These are phyloP conservation scores for Colletotrichum theobromicola DNA, from an alignment of 2,329 filamentous ascomycete genomes.

Conservation along the genomic window DNA sequence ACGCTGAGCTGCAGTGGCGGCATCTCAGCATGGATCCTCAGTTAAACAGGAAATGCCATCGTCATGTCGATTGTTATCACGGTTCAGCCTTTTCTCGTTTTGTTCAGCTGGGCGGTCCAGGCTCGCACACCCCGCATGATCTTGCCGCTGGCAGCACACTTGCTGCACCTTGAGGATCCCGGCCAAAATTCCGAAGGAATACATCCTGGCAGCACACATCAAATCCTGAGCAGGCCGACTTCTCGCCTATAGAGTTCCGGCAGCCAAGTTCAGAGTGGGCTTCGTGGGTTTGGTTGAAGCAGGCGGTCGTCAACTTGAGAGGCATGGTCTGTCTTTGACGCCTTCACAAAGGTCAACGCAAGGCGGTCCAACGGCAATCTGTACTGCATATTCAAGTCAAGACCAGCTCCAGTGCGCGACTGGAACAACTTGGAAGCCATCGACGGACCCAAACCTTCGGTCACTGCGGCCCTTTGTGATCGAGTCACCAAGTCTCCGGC, in stretches of 20 bases:
- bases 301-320: neutral
- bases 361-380: neutral
- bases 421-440: neutral
- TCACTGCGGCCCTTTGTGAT: neutral
- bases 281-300: neutral
- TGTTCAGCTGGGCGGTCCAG: neutral
- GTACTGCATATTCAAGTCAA: neutral
- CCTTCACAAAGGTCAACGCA: neutral
- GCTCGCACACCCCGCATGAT: neutral
- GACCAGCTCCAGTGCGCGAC: neutral
- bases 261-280: neutral
- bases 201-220: neutral
- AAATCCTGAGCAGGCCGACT: neutral
- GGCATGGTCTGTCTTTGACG: neutral
- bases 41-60: neutral
- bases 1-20: neutral
- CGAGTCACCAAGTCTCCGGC: neutral
- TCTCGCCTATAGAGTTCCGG: neutral
- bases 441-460: neutral
- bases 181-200: neutral
- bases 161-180: neutral
- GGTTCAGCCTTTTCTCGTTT: neutral
- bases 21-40: neutral
- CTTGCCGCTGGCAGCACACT: neutral
- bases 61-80: neutral